phyloP scores from a whole-genome alignment of 192 early-diverging fungal genomes.

The Podila minutissima region DNA sequence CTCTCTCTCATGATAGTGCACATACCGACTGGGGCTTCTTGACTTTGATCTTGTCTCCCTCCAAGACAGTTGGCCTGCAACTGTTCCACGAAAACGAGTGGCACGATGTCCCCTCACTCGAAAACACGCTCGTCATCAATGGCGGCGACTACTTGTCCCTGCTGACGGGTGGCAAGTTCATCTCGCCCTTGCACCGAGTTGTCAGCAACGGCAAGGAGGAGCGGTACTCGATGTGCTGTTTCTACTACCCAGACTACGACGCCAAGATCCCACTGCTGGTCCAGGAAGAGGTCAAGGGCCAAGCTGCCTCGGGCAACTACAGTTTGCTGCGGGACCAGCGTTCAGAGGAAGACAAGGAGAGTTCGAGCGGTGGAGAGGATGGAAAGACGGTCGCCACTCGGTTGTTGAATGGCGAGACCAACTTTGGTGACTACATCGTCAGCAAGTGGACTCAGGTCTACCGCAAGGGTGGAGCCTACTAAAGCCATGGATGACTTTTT shows the following conservation, averaged over 20 bases:
- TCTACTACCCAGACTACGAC: constrained; percentile 70
- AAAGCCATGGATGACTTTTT: background rate
- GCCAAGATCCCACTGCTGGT: constrained; percentile 54
- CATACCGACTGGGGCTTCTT: constrained; percentile 69
- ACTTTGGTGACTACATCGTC: constrained; percentile 53
- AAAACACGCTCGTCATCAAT: constrained; percentile 65
- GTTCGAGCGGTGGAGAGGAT: constrained; percentile 4
- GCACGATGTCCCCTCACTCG: constrained; percentile 58
- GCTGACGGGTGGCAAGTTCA: constrained; percentile 57
- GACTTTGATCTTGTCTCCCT: constrained; percentile 63
- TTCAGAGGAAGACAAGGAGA: constrained; percentile 15
- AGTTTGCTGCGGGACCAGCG: constrained; percentile 43
- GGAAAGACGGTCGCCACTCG: constrained; percentile 22
- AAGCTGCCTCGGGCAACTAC: constrained; percentile 38
- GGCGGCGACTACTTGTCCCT: constrained; percentile 71
- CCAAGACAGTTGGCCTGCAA: constrained; percentile 59
- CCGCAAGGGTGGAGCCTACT: constrained; percentile 40
- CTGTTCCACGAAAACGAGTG: constrained; percentile 54
- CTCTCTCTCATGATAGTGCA: constrained; percentile 10
- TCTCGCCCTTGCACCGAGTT: constrained; percentile 68
- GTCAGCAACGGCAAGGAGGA: constrained; percentile 54
- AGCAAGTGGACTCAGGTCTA: constrained; percentile 51
- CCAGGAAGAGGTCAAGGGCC: constrained; percentile 26
- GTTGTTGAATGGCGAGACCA: constrained; percentile 41
- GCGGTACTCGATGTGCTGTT: constrained; percentile 66